Base-by-base conservation (phyloP, 768 basidiomycete genomes). In the Calocera viscosa region DNA sequence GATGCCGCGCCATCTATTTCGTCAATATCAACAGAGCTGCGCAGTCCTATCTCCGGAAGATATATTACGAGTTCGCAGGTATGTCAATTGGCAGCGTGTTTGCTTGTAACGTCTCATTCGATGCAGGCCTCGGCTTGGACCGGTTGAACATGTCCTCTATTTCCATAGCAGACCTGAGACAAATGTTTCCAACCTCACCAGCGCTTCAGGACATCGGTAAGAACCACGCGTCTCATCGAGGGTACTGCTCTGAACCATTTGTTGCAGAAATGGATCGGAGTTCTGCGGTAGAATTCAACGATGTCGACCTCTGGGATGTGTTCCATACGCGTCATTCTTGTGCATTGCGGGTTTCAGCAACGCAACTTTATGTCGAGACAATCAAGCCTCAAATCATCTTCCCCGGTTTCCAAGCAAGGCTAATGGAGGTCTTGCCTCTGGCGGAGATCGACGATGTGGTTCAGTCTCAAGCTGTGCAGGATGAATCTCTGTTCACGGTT, bases 401-500 rank as follows among this genome's bases (percentile, higher is more conserved):
- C 2, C 83, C 87, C 1, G 77, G 79, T 0, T 76, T 91, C 64
- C 81, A 85, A 11, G 89, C 89, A 76, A 85, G 85, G 76, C 85
- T 89, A 1, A 89, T 87, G 0, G 93, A 96, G 71, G 84, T 95
- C 65, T 86, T 94, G 65, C 82, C 84, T 5, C 76, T 94, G 28
- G 77, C 82, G 2, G 92, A 94, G 68, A 83, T 96, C 69, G 91
- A 90, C 76, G 93, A 96, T 71, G 83, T 91, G 0, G 89, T 91
- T 76, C 89, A 88, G 49, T 85, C 92, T 24, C 84, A 86, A 1
- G 88, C 86, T 17, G 88, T 89, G 7, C 82, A 85, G 17, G 89
- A 92, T 64, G 69, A 67, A 67, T 73, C 86, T 66, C 89, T 93
- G 72, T 93, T 94, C 72, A 88, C 91, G 68, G 85, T 93, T 68